Base-by-base conservation (phyloP, 495 filamentous ascomycete species). In the Talaromyces stipitatus region DNA sequence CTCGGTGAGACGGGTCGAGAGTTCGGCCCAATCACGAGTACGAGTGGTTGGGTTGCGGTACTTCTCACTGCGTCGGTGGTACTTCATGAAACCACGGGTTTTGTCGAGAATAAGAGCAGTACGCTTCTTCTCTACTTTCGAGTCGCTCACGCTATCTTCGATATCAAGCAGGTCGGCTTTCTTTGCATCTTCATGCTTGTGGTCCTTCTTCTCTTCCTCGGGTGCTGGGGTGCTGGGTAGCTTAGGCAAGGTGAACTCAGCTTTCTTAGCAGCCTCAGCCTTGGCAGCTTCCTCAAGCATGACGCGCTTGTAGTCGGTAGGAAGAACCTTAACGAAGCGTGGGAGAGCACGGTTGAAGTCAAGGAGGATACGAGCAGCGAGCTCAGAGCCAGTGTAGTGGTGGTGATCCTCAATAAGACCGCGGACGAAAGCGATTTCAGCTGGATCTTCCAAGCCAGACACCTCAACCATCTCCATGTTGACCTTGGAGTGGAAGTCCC, bases 401-500 rank as follows among this genome's bases (percentile, higher is more conserved):
- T 97, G 95, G 65, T 99, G 94, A 64, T 99, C 94, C 72, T 99
- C 94, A 59, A 99, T 90, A 59, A 97, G 77, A 54, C 94, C 90
- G 54, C 94, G 90, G 20, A 99, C 82, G 64, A 86, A 97, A 45
- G 94, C 92, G 63, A 99, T 94, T 67, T 99, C 94, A 43, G 85
- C 75, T 4, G 90, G 90, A 54, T 99, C 94, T 60, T 94, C 90
- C 54, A 99, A 77, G 10, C 82, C 79, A 45, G 90, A 90, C 20
- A 95, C 83, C 70, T 97, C 92, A 60, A 99, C 95, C 95, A 99
- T 97, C 75, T 99, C 94, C 69, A 84, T 85, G 76, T 99, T 99
- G 74, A 97, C 88, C 81, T 97, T 97, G 52, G 86, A 84, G 68
- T 86, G 75, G 79, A 97, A 97, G 75, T 97, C 90, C 57, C 88